Base-by-base conservation (phyloP, 192 early-diverging fungal species). In the Coemansia sp. region DNA sequence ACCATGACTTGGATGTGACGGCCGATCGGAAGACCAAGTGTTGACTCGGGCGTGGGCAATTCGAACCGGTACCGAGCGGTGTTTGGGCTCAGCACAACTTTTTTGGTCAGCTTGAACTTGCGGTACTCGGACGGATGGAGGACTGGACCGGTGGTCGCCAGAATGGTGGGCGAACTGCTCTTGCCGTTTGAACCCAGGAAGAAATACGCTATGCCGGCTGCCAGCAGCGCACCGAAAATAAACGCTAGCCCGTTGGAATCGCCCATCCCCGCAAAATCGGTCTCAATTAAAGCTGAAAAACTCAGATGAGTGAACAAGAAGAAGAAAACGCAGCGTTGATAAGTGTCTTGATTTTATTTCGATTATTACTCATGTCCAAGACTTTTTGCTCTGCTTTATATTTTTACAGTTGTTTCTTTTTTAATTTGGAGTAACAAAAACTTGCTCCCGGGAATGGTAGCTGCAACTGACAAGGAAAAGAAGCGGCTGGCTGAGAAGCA, bases 1-100 rank as follows among this genome's bases (percentile, higher is more conserved):
- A 91, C 90, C 84, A 88, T 90, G 49, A 97, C 70, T 39, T 92
- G 90, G 70, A 97, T 92, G 68, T 97, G 95, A 78, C 94, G 94
- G 2, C 95, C 95, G 65, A 92, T 93, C 49, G 95, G 95, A 55
- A 97, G 82, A n/a, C 93, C 93, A 50, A 97, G 83, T 29, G 78
- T 61, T 37, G 81, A 80, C 45, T 89, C 84, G 51, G 84, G 75
- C 24, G 76, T 41, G 5, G 93, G 91, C 35, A 97, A 85, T 47
- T 73, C 88, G 71, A 97, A 93, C 41, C 92, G 91, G 74, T 96
- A 96, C 66, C 94, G 86, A 48, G 94, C 94, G 4, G 93, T 92
- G 82, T 97, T 93, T 72, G 85, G 88, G 29, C 87, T 89, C 63
- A 94, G 76, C 61, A 85, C 80, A 41, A 84, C 84, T 81, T 94